Base-by-base conservation (phyloP, 2,329 filamentous ascomycete species). In the Fusarium sp. region DNA sequence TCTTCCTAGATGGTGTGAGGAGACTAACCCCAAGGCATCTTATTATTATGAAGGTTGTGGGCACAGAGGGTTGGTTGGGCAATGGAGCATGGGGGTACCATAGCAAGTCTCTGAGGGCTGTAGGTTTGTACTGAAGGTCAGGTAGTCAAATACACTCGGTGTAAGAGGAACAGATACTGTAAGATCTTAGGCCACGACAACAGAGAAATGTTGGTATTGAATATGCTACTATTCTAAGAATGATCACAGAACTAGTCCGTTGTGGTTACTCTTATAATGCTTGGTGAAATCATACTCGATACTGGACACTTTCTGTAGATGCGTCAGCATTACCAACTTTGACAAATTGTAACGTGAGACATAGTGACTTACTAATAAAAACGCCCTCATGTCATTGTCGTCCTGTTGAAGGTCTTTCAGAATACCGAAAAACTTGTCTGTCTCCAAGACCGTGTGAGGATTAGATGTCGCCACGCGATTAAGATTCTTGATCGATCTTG, bases 401-500 rank as follows among this genome's bases (percentile, higher is more conserved):
- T 64, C 36, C 2, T 11, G 26, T 6, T 61, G 44, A 0, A 64
- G 15, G 2, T 61, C 31, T 10, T 20, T 30, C 6, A 64, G 4
- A 6, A 61, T 51, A 4, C 31, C 38, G 7, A 64, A 64, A 9
- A 64, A 61, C 24, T 61, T 64, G 2, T 64, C 61, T 1, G 56
- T 64, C 5, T 61, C 56, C 7, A 64, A 16, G 7, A 64, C 56
- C 3, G 56, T 64, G 1, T 48, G 24, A 26, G 61, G 61, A 15
- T 64, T 44, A 0, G 61, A 64, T 10, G 36, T 61, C 2, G 61
- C 61, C 14, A 64, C 61, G 4, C 61, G 61, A 8, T 64, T 50
- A 5, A 64, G 22, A 16, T 64, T 61, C 31, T 64, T 64, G 16
- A 64, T 61, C 11, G 61, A 64, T 13, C 61, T 26, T 2, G 61